phyloP scores from a whole-genome alignment of 176 grass and related monocot species.

The Tillandsia fasciculata region DNA sequence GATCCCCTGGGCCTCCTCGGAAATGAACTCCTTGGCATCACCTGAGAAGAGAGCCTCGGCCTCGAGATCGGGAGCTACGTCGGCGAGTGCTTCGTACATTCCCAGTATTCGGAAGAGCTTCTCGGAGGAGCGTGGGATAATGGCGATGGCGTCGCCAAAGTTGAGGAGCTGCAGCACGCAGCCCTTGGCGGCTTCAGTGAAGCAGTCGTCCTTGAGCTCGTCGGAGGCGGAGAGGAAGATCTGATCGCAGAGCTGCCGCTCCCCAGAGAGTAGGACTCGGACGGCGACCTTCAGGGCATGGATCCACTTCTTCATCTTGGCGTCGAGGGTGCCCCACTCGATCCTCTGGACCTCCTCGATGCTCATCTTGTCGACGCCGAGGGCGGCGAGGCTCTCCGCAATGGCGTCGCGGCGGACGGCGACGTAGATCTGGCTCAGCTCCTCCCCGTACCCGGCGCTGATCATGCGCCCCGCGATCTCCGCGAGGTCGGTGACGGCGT shows the following conservation, averaged over 20 bases:
- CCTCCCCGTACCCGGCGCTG: conserved; percentile 48
- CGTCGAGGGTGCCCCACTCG: conserved; percentile 68
- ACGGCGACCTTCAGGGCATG: conserved; percentile 64
- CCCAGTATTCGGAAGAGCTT: conserved; percentile 1
- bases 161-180: neutral
- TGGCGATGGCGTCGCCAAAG: neutral
- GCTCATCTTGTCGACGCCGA: conserved; percentile 72
- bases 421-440: conserved; percentile 76
- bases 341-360: conserved; percentile 80
- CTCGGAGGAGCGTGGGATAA: neutral
- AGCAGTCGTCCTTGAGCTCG: neutral
- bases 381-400: conserved; percentile 54
- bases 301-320: conserved; percentile 92
- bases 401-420: conserved; percentile 59
- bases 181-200: neutral
- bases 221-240: conserved; percentile 1
- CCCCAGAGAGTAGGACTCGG: conserved; percentile 46
- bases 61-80: neutral
- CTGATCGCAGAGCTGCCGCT: conserved; percentile 55
- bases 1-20: neutral
- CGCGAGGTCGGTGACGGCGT: conserved; percentile 41
- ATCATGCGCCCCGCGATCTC: conserved; percentile 73
- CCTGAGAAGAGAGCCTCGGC: neutral
- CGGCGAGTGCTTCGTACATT: neutral
- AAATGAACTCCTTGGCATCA: neutral